These are phyloP conservation scores for Myxozyma monticola DNA, from an alignment of 805 yeast genomes.

Conservation along the genomic window DNA sequence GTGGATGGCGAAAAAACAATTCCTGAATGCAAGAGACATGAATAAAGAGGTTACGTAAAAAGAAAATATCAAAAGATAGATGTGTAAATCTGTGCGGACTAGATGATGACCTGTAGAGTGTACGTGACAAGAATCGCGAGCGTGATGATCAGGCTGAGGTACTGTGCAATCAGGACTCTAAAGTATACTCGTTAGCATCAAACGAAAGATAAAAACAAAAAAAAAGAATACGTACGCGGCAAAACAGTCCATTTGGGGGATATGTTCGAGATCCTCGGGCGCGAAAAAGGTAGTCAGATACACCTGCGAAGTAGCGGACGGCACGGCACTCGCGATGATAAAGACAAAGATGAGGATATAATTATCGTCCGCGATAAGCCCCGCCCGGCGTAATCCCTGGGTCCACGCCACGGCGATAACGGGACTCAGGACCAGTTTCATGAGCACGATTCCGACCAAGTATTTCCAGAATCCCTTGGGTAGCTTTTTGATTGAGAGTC, in stretches of 20 bases:
- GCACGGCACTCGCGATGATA: slow-evolving; percentile 74
- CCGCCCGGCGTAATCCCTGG: slow-evolving; percentile 58
- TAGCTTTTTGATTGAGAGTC: slow-evolving; percentile 59
- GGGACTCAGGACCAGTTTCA: slow-evolving; percentile 70
- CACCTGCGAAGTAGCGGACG: slow-evolving; percentile 84
- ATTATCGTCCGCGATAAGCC: slow-evolving; percentile 62
- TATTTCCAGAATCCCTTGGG: slow-evolving; percentile 69
- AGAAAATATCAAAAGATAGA: background rate
- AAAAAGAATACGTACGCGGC: no score
- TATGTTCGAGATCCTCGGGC: slow-evolving; percentile 55
- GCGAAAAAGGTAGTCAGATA: slow-evolving; percentile 87
- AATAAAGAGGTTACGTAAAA: background rate
- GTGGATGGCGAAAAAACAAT: no score
- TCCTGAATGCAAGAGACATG: background rate
- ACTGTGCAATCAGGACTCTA: slow-evolving; percentile 69
- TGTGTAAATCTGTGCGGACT: no score
- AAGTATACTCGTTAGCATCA: no score
- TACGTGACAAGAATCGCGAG: slow-evolving; percentile 76
- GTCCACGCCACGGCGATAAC: slow-evolving; percentile 72
- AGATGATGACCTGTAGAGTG: slow-evolving; percentile 43
- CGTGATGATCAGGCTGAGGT: slow-evolving; percentile 63
- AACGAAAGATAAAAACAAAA: slow-evolving; percentile 35
- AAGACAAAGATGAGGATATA: slow-evolving; percentile 67
- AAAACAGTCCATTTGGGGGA: slow-evolving; percentile 72
- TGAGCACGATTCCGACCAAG: slow-evolving; percentile 54